Evolutionary conservation across 1,139 yeast species (phyloP).

Genomic region (Yamadazyma spencermartinsiae): DNA sequence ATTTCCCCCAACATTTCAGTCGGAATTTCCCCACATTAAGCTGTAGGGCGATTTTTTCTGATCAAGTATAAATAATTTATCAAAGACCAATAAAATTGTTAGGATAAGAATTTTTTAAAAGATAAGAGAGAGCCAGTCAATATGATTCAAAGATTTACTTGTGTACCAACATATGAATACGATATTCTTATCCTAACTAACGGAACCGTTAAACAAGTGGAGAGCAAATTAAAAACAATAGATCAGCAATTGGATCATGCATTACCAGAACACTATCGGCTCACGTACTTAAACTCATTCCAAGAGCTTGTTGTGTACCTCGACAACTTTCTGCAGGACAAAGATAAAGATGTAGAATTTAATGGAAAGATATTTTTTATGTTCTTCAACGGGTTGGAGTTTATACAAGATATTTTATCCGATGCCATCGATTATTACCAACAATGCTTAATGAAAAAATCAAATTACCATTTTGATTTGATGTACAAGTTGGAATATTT

Average conservation of each 20-base stretch:
- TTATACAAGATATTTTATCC: slow-evolving; percentile 32
- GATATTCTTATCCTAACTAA: slow-evolving; percentile 38
- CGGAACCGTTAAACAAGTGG: slow-evolving; percentile 35
- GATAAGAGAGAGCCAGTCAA: slow-evolving; percentile 6
- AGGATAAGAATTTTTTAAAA: slow-evolving; percentile 8
- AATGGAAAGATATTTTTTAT: slow-evolving; percentile 38
- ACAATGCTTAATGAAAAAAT: slow-evolving; percentile 12
- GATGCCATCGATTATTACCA: slow-evolving; percentile 34
- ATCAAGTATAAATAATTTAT: slow-evolving; percentile 18
- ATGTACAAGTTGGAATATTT: slow-evolving; percentile 11
- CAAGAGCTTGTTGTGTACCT: slow-evolving; percentile 23
- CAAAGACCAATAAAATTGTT: slow-evolving; percentile 18
- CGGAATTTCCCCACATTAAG: slow-evolving; percentile 6
- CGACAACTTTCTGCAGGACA: slow-evolving; percentile 11
- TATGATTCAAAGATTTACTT: slow-evolving; percentile 40
- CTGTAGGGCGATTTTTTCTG: slow-evolving; percentile 7
- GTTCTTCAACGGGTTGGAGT: slow-evolving; percentile 41
- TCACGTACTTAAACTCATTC: slow-evolving; percentile 30
- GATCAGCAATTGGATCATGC: slow-evolving; percentile 26
- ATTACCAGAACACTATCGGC: slow-evolving; percentile 26
- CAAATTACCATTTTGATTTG: slow-evolving; percentile 8
- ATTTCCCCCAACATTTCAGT: neutral
- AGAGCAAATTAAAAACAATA: slow-evolving; percentile 26
- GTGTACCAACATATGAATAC: slow-evolving; percentile 35
- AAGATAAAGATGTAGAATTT: slow-evolving; percentile 16